phyloP scores from a whole-genome alignment of 768 basidiomycete species.

The Gyrodon lividus region DNA sequence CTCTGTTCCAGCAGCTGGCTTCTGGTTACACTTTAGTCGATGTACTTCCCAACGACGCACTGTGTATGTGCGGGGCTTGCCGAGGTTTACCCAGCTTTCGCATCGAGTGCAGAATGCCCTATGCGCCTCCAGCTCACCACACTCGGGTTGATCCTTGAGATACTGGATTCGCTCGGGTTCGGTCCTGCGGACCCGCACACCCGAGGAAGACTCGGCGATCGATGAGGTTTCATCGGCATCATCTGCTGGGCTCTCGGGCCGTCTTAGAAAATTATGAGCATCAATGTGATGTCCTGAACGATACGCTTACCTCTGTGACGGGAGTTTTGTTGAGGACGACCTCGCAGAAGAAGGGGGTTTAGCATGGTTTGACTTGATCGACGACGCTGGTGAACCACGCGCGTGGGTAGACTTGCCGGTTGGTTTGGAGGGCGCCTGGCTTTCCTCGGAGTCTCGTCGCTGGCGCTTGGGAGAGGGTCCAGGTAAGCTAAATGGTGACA shows the following conservation, averaged over 20 bases:
- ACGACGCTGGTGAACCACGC: constrained; percentile 17
- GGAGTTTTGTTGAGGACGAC: neutral
- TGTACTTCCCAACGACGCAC: constrained; percentile 65
- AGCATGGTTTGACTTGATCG: neutral
- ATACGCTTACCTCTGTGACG: neutral
- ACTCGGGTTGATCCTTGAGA: constrained; percentile 60
- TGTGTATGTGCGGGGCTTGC: constrained; percentile 52
- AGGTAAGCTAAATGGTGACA: constrained; percentile 20
- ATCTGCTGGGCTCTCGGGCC: constrained; percentile 14
- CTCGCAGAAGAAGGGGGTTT: constrained; percentile 1
- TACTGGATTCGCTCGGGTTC: constrained; percentile 64
- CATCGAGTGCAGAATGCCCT: constrained; percentile 61
- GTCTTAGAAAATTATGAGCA: neutral
- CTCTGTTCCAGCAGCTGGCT: constrained; percentile 25
- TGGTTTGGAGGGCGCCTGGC: constrained; percentile 18
- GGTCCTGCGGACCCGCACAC: constrained; percentile 48
- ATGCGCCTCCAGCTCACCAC: constrained; percentile 54
- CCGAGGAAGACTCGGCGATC: constrained; percentile 51
- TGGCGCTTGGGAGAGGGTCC: constrained; percentile 23
- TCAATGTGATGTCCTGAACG: neutral
- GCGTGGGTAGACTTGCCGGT: constrained; percentile 19
- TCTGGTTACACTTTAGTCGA: constrained; percentile 51
- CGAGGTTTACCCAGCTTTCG: constrained; percentile 54
- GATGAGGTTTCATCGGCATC: constrained; percentile 46
- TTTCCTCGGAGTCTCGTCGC: constrained; percentile 9